Percentiles rank a stretch among this genome's conserved stretches.
These are phyloP conservation scores for Ophiostoma ulmi DNA, from an alignment of 2,329 filamentous ascomycete genomes.

Conservation along the genomic window DNA sequence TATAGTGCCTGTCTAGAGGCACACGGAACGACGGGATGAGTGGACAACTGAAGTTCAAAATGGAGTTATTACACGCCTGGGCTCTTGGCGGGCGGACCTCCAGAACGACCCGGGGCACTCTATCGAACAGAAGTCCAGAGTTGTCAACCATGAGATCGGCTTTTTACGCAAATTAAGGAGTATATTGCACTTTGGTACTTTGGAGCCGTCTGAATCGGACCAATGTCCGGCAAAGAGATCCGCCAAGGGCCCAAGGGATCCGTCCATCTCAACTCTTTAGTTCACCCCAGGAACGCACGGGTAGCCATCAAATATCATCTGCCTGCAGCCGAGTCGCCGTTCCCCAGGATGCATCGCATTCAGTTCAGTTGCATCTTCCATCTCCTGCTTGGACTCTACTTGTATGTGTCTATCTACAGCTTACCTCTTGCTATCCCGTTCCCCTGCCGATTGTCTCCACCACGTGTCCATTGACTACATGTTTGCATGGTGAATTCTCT, in stretches of 20 bases:
- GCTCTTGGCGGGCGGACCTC: neutral
- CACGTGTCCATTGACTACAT: neutral
- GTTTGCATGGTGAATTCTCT: neutral
- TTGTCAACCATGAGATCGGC: neutral
- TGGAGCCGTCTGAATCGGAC: neutral
- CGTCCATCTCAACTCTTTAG: neutral
- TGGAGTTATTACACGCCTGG: neutral
- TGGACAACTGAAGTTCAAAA: neutral
- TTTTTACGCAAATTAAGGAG: neutral
- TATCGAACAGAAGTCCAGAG: neutral
- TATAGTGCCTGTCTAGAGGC: neutral
- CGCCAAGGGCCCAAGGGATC: neutral
- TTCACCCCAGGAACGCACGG: neutral
- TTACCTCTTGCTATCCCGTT: neutral
- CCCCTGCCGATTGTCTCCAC: conserved; percentile 7
- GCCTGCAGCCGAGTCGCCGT: neutral
- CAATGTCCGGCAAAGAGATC: neutral
- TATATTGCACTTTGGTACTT: neutral
- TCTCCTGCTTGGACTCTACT: neutral
- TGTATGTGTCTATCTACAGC: neutral
- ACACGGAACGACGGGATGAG: neutral
- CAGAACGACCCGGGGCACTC: neutral
- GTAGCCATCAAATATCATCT: neutral
- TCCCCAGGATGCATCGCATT: neutral
- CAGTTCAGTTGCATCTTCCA: neutral